Base-by-base conservation (phyloP, 148 eudicot species). In the Rhododendron vialii region DNA sequence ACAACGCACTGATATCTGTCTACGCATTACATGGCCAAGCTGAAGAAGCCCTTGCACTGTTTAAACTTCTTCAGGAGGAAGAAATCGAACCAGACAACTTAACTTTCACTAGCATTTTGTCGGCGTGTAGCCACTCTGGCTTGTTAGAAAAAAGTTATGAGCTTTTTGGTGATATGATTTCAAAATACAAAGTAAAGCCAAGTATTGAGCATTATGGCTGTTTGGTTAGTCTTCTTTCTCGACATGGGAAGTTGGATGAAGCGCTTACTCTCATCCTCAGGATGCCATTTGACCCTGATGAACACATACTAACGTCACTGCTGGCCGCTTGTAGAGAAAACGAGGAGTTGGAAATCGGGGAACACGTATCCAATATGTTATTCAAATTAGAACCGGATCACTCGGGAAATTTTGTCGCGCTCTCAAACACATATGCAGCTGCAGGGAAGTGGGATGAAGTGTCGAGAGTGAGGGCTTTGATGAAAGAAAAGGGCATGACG, bases 61-160 rank as follows among this genome's bases (percentile, higher is more conserved):
- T 90, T 73, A 79, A 90, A 81, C 87, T 74, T 30, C 83, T 93
- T 81, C 73, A 73, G 43, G 30, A 86, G 85, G 88, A 86, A 84
- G 87, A 80, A 84, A 76, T 89, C 26, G 88, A 90, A 84, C 91
- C 92, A 5, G 90, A 89, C 83, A 83, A 88, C 81, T 83, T 90
- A 74, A 90, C 91, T 63, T 93, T 91, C 89, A 91, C 94, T 7
- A 76, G 87, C 87, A 75, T 93, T 65, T 84, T 91, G 57, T 90
- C 89, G n/a, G 89, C 91, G 12, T 91, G 92, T 83, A 88, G 90
- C 87, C 90, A 87, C 84, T 89, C 76, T 86, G 92, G 92, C 41
- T 78, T 88, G 76, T 69, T 93, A 18, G 76, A 85, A 75, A 81
- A 88, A 87, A 90, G 92, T 33, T 63, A 89, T 36, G 86, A 83